phyloP scores from a whole-genome alignment of 768 basidiomycete genomes.

The Cyclocybe aegerita region DNA sequence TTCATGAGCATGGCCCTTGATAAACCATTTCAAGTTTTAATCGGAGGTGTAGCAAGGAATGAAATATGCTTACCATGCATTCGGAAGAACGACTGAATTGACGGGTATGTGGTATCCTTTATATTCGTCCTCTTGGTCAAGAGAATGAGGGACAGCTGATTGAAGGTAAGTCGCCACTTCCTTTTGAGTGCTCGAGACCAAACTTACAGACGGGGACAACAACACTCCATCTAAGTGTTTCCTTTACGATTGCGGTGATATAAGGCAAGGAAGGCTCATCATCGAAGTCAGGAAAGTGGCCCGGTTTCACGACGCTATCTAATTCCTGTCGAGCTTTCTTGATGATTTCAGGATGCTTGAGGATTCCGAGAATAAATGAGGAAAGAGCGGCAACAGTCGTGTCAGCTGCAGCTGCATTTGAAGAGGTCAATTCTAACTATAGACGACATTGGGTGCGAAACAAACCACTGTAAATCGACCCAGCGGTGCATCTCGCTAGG shows the following conservation, averaged over 20 bases:
- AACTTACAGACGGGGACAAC: slow-evolving; percentile 24
- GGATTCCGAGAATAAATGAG: slow-evolving; percentile 32
- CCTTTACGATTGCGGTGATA: slow-evolving; percentile 29
- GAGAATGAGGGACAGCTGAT: slow-evolving; percentile 18
- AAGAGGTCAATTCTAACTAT: no score
- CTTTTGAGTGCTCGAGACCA: neutral
- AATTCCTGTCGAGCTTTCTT: slow-evolving; percentile 33
- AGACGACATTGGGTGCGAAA: no score
- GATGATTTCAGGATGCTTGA: slow-evolving; percentile 30
- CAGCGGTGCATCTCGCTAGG: no score
- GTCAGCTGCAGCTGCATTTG: no score
- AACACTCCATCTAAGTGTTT: slow-evolving; percentile 27
- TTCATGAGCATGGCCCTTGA: slow-evolving; percentile 44
- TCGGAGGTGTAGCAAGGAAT: neutral
- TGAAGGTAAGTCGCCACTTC: neutral
- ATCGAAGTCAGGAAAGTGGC: slow-evolving; percentile 29
- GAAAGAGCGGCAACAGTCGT: slow-evolving; percentile 26
- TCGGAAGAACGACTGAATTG: slow-evolving; percentile 28
- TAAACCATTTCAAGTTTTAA: neutral
- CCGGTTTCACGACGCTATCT: slow-evolving; percentile 29
- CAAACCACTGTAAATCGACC: no score
- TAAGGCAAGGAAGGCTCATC: slow-evolving; percentile 29
- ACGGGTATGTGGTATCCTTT: slow-evolving; percentile 29
- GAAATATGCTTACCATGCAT: slow-evolving; percentile 31
- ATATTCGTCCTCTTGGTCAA: slow-evolving; percentile 25